phyloP scores from a whole-genome alignment of 306 rosid species.

The Pterocarpus santalinus region DNA sequence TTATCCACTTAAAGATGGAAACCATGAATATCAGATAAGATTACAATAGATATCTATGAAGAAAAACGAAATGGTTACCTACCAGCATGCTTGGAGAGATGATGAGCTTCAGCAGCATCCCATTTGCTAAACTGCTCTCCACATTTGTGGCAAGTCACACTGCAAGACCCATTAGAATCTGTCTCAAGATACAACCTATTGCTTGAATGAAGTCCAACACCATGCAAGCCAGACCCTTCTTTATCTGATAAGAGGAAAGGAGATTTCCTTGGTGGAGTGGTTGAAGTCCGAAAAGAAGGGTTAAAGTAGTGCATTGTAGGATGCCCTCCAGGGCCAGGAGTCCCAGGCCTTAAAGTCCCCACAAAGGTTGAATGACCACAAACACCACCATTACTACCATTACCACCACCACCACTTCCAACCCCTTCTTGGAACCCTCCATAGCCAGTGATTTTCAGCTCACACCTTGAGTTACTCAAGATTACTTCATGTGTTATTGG shows the following conservation, averaged over 20 bases:
- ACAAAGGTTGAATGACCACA: conserved; percentile 60
- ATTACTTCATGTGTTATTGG: conserved; percentile 91
- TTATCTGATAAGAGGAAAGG: conserved; percentile 63
- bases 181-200: conserved; percentile 60
- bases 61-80: conserved; percentile 49
- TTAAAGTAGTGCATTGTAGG: conserved; percentile 77
- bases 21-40: conserved; percentile 4
- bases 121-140: conserved; percentile 84
- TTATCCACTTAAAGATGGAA: conserved; percentile 6
- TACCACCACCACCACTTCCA: conserved; percentile 40
- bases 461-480: conserved; percentile 85
- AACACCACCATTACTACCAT: conserved; percentile 27
- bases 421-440: conserved; percentile 70
- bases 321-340: conserved; percentile 88
- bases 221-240: conserved; percentile 58
- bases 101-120: conserved; percentile 94
- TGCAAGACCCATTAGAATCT: conserved; percentile 62
- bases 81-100: conserved; percentile 96
- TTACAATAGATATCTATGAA: neutral
- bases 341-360: conserved; percentile 83
- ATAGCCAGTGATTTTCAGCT: conserved; percentile 85
- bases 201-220: conserved; percentile 62
- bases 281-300: conserved; percentile 64
- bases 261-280: conserved; percentile 76
- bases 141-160: conserved; percentile 82